A percentile compares a stretch with the other conserved stretches of the same genome.
Evolutionary conservation across 306 rosid species (phyloP).

Genomic region (Alnus glutinosa): DNA sequence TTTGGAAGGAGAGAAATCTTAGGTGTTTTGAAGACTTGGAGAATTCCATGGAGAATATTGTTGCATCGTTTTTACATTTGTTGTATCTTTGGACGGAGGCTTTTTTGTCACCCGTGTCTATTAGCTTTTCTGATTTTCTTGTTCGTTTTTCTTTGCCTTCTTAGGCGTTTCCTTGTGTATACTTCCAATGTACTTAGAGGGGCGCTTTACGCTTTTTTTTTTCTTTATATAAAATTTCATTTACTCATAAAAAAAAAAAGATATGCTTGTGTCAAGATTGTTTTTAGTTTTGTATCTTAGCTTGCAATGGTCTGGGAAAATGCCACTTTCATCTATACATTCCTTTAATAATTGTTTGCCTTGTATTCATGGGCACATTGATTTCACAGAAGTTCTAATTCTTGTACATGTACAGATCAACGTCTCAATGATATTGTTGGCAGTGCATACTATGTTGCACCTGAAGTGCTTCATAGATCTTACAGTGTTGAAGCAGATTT

Average conservation of each 20-base stretch:
- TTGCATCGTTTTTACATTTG: no score
- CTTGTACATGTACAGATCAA: slow-evolving; percentile 60
- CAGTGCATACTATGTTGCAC: slow-evolving; percentile 97
- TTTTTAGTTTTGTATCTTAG: neutral
- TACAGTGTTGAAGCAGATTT: slow-evolving; percentile 87
- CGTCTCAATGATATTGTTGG: slow-evolving; percentile 96
- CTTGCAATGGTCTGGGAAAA: neutral
- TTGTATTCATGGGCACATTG: slow-evolving; percentile 19
- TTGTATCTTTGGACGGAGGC: no score
- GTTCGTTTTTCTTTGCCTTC: no score
- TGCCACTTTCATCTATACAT: slow-evolving; percentile 1
- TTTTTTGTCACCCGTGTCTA: no score
- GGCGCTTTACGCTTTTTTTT: no score
- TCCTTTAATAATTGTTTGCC: slow-evolving; percentile 7
- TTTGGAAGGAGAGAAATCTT: no score
- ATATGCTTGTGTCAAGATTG: slow-evolving; percentile 4
- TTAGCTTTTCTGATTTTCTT: no score
- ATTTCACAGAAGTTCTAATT: slow-evolving; percentile 38
- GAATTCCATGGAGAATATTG: no score
- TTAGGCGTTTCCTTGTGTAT: no score
- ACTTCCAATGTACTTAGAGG: no score
- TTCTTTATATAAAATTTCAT: no score
- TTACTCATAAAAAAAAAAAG: neutral
- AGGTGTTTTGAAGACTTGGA: no score
- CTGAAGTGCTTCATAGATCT: slow-evolving; percentile 96